Base-by-base conservation (phyloP, 129 eudicot species). In the Centrapalus pauciflorus region DNA sequence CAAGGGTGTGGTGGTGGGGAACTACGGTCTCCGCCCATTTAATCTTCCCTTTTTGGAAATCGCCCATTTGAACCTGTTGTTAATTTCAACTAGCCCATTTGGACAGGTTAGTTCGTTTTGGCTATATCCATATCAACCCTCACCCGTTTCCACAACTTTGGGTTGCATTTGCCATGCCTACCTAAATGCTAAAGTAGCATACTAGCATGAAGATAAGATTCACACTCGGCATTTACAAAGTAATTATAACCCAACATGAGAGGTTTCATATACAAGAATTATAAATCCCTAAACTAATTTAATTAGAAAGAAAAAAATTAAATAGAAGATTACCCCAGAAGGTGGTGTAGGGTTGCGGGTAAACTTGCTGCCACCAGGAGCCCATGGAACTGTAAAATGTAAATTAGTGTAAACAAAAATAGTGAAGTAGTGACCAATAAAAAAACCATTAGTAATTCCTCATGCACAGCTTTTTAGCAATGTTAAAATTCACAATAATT, bases 361-460 rank as follows among this genome's bases (percentile, higher is more conserved):
- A 75, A 94, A 94, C 82, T 94, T 94, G 87, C 87, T 71, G 79
- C 99, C 99, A 37, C 99, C 99, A 82, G 99, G 99, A 82, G 99
- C 99, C 99, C 99, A 94, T 69, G 99, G 99, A 86, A 94, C 97
- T 94, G 95, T 72, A 45, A 45, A n/a, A n/a, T n/a, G n/a, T 72
- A 60, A 76, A 41, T 5, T 2, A 7, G 24, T 25, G 33, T n/a
- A 63, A 3, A 34, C 24, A 34, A 7, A 62, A 37, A 11, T 20
- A 33, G 34, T 50, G 12, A 52, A 50, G 72, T 9, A 7, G 34
- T 32, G 29, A 29, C 61, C 56, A 45, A 19, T 2, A 17, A 3
- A 28, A 5, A 17, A 46, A 46, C 14, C 52, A 46, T 7, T 12
- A 41, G 49, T 19, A 26, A 62, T 62, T 38, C 23, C 23, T 62